phyloP scores from a whole-genome alignment of 306 rosid genomes.

The Spatholobus suberectus region DNA sequence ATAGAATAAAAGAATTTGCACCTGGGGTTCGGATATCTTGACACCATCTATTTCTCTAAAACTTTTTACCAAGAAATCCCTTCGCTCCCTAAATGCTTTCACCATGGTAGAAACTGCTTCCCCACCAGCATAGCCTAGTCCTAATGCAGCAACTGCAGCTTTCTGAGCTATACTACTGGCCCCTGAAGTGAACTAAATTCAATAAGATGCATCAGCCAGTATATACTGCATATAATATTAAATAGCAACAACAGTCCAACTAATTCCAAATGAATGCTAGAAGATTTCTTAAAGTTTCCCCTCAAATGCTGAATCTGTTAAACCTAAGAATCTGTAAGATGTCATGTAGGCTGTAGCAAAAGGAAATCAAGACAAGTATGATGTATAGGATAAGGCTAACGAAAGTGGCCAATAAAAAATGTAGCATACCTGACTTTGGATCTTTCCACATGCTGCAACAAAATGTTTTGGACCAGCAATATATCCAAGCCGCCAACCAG shows the following conservation, averaged over 20 bases:
- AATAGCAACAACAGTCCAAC: constrained; percentile 9
- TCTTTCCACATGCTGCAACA: constrained; percentile 76
- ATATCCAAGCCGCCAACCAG: constrained; percentile 99
- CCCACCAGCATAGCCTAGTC: constrained; percentile 97
- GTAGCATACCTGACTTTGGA: constrained; percentile 89
- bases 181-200: constrained; percentile 83
- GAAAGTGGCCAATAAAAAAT: constrained; percentile 15
- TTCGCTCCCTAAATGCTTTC: constrained; percentile 87
- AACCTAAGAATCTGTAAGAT: constrained; percentile 22
- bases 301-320: constrained; percentile 8
- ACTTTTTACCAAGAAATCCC: constrained; percentile 89
- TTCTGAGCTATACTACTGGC: constrained; percentile 95
- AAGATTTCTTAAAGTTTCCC: background rate
- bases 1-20: constrained; percentile 35
- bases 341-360: constrained; percentile 7
- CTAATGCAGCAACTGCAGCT: constrained; percentile 94
- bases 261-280: constrained; percentile 30
- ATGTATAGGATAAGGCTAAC: constrained; percentile 3
- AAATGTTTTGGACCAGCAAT: constrained; percentile 96
- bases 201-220: constrained; percentile 41
- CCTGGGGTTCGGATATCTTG: constrained; percentile 89
- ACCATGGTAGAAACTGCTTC: constrained; percentile 83
- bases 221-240: background rate
- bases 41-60: constrained; percentile 79
- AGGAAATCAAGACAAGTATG: constrained; percentile 22